A percentile compares a stretch with the other conserved stretches of the same genome.
These are phyloP conservation scores for Capillidium heterosporum DNA, from an alignment of 371 early-diverging fungal genomes.

Conservation along the genomic window DNA sequence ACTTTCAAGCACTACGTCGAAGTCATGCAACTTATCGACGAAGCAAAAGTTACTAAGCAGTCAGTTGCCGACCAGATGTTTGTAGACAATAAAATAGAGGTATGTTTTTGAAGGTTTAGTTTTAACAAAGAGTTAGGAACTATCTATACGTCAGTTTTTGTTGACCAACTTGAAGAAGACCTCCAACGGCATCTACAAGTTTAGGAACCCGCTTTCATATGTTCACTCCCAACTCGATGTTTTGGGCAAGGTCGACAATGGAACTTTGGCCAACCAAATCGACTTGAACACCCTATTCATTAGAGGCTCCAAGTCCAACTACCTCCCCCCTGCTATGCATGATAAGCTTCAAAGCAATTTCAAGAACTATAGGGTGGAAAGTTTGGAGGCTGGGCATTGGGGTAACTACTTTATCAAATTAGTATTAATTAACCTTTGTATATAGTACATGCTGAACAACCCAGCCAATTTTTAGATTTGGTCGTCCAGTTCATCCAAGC, in stretches of 20 bases:
- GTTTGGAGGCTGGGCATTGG: slow-evolving; percentile 74
- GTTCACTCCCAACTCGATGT: slow-evolving; percentile 30
- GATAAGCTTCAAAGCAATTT: slow-evolving; percentile 35
- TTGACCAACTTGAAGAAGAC: slow-evolving; percentile 66
- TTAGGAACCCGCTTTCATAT: slow-evolving; percentile 51
- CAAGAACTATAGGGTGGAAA: slow-evolving; percentile 33
- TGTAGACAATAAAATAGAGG: slow-evolving; percentile 14
- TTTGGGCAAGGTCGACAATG: slow-evolving; percentile 23
- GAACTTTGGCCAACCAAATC: slow-evolving; percentile 11
- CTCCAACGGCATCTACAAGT: slow-evolving; percentile 21
- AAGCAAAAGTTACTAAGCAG: slow-evolving; percentile 26
- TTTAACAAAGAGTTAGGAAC: slow-evolving; percentile 16
- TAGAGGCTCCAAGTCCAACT: slow-evolving; percentile 48
- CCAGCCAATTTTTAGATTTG: slow-evolving; percentile 20
- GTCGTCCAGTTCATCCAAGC: slow-evolving; percentile 22
- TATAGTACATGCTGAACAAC: neutral
- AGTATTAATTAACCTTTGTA: neutral
- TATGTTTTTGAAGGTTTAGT: slow-evolving; percentile 8
- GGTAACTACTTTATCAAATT: slow-evolving; percentile 23
- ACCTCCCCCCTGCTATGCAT: slow-evolving; percentile 28
- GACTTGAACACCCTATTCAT: slow-evolving; percentile 57
- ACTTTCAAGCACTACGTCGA: slow-evolving; percentile 37
- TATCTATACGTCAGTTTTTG: slow-evolving; percentile 62
- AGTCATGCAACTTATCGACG: slow-evolving; percentile 50
- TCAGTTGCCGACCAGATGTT: slow-evolving; percentile 58